Evolutionary conservation across 495 filamentous ascomycete genomes (phyloP), one percentile per base, ranked within the genome.

Genomic region (Astrothelium macrocarpum): DNA sequence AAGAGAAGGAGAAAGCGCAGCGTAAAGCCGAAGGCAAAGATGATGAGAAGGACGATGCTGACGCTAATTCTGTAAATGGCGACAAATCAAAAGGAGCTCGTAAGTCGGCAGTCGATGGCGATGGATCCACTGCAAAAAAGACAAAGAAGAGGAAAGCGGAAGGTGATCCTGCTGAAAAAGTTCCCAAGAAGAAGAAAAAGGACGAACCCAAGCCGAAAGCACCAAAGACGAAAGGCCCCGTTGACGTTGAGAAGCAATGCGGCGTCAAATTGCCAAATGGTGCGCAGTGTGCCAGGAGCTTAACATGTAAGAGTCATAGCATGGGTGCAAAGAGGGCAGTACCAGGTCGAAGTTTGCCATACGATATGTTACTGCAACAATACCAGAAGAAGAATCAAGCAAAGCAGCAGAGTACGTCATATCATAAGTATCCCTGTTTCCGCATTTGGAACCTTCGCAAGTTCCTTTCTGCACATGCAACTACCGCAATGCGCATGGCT

Each of bases 371-470:
- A 29, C 82, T 98, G 26, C 85, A 89, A 32, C 88, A 90, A 20
- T 97, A 98, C 74, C 94, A 98, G 78, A 97, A 97, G 81, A 96
- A 95, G 80, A 98, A 97, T 72, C 94, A 97, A 76, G 94, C 94
- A 14, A 93, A 95, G 69, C 89, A 94, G 77, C 93, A 97, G 73
- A 95, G 89, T 91, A 82, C 67, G 82, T 77, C n/a, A 60, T 60
- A 29, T 60, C 59, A 61, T 49, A 43, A 5, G 49, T 29, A 29
- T 56, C 7, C 25, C 20, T 56, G 49, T 20, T 29, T 29, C 23
- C 11, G 25, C 25, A 25, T 29, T 11, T 28, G 11, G 49, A 56
- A 28, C 29, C 49, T 23, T 36, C 18, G 34, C 42, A 4, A 16
- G 29, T 28, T 58, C 56, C 49, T 29, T 29, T 23, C n/a, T n/a